Conservation (phyloP, 768 basidiomycete genomes). For the Chlorophyllum brunneum region DNA sequence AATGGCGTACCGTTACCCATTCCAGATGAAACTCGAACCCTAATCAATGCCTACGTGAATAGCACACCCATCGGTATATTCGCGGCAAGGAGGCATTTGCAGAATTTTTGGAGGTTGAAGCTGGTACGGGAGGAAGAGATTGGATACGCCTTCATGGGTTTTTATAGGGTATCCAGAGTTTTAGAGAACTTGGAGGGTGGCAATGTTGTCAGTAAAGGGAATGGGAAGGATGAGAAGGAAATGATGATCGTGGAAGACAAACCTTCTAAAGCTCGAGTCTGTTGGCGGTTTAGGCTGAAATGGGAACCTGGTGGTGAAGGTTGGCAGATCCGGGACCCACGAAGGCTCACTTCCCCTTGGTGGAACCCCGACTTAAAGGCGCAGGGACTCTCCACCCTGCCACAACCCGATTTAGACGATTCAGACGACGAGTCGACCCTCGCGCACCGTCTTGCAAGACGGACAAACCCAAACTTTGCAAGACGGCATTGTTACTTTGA, state of each 20-base stretch:
- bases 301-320: slow-evolving; percentile 53
- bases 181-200: slow-evolving; percentile 24
- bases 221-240: neutral
- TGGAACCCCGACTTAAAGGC: slow-evolving; percentile 20
- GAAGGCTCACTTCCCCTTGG: slow-evolving; percentile 18
- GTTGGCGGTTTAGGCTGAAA: slow-evolving; percentile 42
- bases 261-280: slow-evolving; percentile 26
- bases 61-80: slow-evolving; percentile 39
- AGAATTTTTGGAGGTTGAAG: slow-evolving; percentile 22
- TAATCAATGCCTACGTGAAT: slow-evolving; percentile 36
- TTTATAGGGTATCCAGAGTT: slow-evolving; percentile 38
- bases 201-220: neutral
- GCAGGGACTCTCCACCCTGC: neutral
- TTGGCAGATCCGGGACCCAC: slow-evolving; percentile 17
- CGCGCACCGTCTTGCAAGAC: slow-evolving; percentile 17
- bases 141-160: slow-evolving; percentile 41
- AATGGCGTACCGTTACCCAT: slow-evolving; percentile 7
- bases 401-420: neutral
- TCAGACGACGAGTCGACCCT: slow-evolving; percentile 8
- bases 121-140: slow-evolving; percentile 32
- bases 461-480: slow-evolving; percentile 23
- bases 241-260: slow-evolving; percentile 5
- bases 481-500: slow-evolving; percentile 20
- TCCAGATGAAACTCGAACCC: slow-evolving; percentile 31
- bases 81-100: slow-evolving; percentile 27